A percentile compares a stretch with the other conserved stretches of the same genome.
Evolutionary conservation across 2,329 filamentous ascomycete species (phyloP).

Genomic region (Neophaeococcomyces aloes): DNA sequence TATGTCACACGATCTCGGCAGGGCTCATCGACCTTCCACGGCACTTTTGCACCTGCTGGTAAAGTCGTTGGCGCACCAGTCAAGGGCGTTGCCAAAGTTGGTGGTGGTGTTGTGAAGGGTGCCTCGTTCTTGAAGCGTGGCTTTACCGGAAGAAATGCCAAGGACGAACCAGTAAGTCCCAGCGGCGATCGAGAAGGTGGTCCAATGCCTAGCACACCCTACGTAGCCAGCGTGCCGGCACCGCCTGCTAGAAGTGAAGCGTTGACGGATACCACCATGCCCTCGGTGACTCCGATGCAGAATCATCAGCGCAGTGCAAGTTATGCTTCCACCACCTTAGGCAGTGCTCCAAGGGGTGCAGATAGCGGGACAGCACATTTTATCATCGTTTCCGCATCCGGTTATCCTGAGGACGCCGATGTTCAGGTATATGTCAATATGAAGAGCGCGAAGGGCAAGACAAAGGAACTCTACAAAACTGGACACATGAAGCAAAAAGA

Average conservation of each 20-base stretch:
- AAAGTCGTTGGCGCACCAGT: conserved; percentile 93
- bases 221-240: conserved; percentile 6
- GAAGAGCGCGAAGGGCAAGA: conserved; percentile 49
- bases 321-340: conserved; percentile 42
- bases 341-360: conserved; percentile 39
- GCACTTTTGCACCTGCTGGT: conserved; percentile 75
- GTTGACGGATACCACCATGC: conserved; percentile 12
- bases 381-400: conserved; percentile 65
- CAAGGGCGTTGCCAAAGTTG: conserved; percentile 75
- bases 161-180: conserved; percentile 22
- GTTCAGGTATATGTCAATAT: conserved; percentile 67
- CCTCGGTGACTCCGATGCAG: conserved; percentile 16
- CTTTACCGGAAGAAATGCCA: conserved; percentile 58
- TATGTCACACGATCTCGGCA: conserved; percentile 81
- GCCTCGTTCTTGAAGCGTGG: conserved; percentile 84
- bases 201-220: conserved; percentile 7
- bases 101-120: conserved; percentile 75
- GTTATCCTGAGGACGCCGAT: conserved; percentile 65
- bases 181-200: conserved; percentile 8
- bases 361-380: conserved; percentile 69
- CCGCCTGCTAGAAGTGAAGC: conserved; percentile 16
- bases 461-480: conserved; percentile 79
- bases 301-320: conserved; percentile 39
- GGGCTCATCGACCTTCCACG: conserved; percentile 85
- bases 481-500: conserved; percentile 67